A percentile compares a stretch with the other conserved stretches of the same genome.
phyloP scores from a whole-genome alignment of 495 filamentous ascomycete species.

The Bathelium albidoporum region DNA sequence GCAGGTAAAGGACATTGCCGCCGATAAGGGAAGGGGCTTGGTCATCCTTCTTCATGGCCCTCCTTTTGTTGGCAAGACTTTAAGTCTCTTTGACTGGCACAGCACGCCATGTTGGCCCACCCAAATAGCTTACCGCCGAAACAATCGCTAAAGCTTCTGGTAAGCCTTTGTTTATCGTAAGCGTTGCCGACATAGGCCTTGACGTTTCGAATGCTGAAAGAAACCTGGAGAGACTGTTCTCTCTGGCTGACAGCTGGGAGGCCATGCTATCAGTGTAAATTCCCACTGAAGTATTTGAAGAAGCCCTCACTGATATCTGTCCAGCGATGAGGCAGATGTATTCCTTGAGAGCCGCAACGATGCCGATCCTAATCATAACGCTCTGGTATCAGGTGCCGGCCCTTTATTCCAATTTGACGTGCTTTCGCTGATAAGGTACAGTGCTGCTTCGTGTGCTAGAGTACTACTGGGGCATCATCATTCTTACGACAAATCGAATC shows the following conservation, averaged over 20 bases:
- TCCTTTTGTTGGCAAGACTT: background rate
- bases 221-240: background rate
- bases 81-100: background rate
- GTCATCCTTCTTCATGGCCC: background rate
- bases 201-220: background rate
- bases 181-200: background rate
- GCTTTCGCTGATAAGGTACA: background rate
- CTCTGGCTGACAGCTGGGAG: background rate
- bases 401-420: background rate
- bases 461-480: slow-evolving; percentile 7
- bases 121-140: background rate
- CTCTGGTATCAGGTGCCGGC: slow-evolving; percentile 14
- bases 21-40: background rate
- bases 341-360: slow-evolving; percentile 6
- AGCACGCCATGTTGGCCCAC: too few relatives aligned
- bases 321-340: slow-evolving; percentile 17
- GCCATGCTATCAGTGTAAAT: background rate
- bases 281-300: background rate
- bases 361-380: slow-evolving; percentile 9
- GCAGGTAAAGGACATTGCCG: background rate
- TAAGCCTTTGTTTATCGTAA: background rate
- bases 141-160: background rate
- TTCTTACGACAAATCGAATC: slow-evolving; percentile 8
- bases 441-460: slow-evolving; percentile 7
- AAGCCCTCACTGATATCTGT: background rate